These are phyloP conservation scores for Adansonia rubrostipa DNA, from an alignment of 441 rosid genomes.

Conservation along the genomic window DNA sequence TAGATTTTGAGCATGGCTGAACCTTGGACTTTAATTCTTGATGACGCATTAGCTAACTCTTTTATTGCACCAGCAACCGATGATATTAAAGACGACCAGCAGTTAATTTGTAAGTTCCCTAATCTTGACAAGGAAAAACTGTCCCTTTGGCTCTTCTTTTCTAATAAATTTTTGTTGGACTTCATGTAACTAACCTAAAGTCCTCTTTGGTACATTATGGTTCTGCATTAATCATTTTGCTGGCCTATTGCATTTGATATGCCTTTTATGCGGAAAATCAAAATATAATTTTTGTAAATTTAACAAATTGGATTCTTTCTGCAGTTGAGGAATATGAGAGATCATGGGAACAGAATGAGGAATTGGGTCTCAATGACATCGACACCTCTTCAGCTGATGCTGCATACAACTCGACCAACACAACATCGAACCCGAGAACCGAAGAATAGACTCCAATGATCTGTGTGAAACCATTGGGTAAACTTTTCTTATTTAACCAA, in stretches of 20 bases:
- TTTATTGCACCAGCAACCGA: slow-evolving; percentile 82
- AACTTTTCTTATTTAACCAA: background rate
- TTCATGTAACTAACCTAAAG: background rate
- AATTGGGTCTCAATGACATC: slow-evolving; percentile 86
- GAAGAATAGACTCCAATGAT: background rate
- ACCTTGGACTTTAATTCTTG: slow-evolving; percentile 82
- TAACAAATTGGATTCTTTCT: background rate
- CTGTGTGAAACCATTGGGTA: background rate
- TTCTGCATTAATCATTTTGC: background rate
- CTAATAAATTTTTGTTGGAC: background rate
- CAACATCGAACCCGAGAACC: background rate
- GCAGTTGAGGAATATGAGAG: slow-evolving; percentile 90
- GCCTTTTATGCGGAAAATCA: background rate
- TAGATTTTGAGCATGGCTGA: slow-evolving; percentile 74
- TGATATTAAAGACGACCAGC: slow-evolving; percentile 84
- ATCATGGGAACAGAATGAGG: slow-evolving; percentile 96
- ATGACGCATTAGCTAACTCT: slow-evolving; percentile 91
- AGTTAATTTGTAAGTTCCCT: slow-evolving; percentile 68
- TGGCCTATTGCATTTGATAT: background rate
- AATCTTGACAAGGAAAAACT: background rate
- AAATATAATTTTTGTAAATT: background rate
- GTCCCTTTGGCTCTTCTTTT: slow-evolving; percentile 9
- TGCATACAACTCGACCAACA: slow-evolving; percentile 46
- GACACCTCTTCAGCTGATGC: slow-evolving; percentile 89
- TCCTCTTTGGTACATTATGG: background rate